A percentile compares a stretch with the other conserved stretches of the same genome.
These are phyloP conservation scores for Zhuliangozyma blackwelliae DNA, from an alignment of 1,139 yeast genomes.

Conservation along the genomic window DNA sequence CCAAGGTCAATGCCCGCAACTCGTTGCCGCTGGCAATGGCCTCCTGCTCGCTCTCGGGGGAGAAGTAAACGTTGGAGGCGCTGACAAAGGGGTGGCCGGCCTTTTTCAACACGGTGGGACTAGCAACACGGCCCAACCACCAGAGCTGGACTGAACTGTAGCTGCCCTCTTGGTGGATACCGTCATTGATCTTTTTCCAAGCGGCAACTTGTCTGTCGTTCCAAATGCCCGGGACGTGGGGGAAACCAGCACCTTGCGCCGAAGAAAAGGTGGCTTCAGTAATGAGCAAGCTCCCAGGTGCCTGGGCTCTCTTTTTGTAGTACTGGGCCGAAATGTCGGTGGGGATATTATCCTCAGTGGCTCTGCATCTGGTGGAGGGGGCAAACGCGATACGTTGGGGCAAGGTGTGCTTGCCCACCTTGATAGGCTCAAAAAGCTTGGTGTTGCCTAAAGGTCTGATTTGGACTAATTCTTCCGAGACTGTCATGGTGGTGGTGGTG, in stretches of 20 bases:
- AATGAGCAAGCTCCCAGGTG: constrained; percentile 53
- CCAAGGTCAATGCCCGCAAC: constrained; percentile 37
- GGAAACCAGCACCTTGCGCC: constrained; percentile 30
- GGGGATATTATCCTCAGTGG: constrained; percentile 38
- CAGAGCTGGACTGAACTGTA: constrained; percentile 54
- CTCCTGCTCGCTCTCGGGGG: constrained; percentile 18
- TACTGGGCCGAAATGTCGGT: constrained; percentile 45
- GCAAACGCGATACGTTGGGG: constrained; percentile 46
- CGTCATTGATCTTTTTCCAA: constrained; percentile 49
- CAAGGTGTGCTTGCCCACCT: constrained; percentile 36
- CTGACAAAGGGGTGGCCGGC: constrained; percentile 22
- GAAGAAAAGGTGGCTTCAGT: constrained; percentile 33
- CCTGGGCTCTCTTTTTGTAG: constrained; percentile 49
- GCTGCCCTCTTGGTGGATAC: constrained; percentile 51
- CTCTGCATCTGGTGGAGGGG: constrained; percentile 54
- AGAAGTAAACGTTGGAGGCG: constrained; percentile 21
- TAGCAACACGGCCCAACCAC: constrained; percentile 55
- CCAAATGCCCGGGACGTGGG: constrained; percentile 53
- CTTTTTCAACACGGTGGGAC: constrained; percentile 36
- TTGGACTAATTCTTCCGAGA: constrained; percentile 4
- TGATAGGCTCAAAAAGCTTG: constrained; percentile 46
- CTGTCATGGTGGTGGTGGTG: constrained; percentile 4
- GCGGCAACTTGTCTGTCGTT: constrained; percentile 39
- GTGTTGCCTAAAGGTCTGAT: constrained; percentile 15
- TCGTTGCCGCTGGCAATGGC: constrained; percentile 28